phyloP scores from a whole-genome alignment of 352 stramenopile genomes.

The Globisporangium recalcitrans region DNA sequence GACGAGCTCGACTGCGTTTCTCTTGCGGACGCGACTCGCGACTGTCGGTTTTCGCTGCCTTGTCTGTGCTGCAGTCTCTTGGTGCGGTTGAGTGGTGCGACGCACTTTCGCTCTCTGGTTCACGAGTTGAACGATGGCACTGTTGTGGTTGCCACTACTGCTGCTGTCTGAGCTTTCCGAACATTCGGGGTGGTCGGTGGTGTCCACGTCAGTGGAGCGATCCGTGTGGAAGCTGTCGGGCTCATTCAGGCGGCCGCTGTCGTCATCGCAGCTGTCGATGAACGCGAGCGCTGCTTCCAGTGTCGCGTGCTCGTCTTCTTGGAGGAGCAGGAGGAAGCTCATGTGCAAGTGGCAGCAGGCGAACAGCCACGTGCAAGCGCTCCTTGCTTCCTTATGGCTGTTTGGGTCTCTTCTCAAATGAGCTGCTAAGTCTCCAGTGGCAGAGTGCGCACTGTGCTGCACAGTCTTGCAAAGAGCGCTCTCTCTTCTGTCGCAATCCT shows the following conservation, averaged over 20 bases:
- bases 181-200: not conserved
- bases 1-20: not conserved
- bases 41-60: not conserved
- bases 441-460: no score
- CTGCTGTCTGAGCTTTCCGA: not conserved
- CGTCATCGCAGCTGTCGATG: slow-evolving; percentile 13
- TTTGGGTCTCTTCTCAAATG: no score
- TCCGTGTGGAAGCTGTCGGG: no score
- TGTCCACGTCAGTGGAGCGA: not conserved
- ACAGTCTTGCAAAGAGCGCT: no score
- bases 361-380: no score
- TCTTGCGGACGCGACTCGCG: not conserved
- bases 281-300: slow-evolving; percentile 21
- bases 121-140: not conserved
- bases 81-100: not conserved
- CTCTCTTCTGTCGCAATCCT: no score
- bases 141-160: not conserved
- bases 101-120: not conserved
- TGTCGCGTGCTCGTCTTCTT: slow-evolving; percentile 19
- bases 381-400: no score
- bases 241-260: no score
- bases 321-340: no score
- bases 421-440: no score
- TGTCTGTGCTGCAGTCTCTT: not conserved
- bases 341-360: no score